phyloP scores from a whole-genome alignment of 108 stramenopile species.

The Schizochytrium sp. region DNA sequence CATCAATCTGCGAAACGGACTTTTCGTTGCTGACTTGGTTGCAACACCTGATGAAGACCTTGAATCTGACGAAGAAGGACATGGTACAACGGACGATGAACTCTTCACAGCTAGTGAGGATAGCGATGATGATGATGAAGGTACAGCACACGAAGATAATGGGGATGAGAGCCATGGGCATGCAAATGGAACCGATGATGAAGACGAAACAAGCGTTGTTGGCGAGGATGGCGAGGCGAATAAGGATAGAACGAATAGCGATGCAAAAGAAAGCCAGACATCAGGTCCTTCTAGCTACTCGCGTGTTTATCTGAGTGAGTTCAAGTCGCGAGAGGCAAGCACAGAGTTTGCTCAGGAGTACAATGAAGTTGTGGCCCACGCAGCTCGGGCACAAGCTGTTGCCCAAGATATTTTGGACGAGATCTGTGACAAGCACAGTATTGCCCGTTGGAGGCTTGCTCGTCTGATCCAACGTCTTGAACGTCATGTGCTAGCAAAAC shows the following conservation, averaged over 20 bases:
- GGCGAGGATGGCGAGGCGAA: neutral
- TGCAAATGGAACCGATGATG: too few relatives aligned
- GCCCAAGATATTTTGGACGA: constrained; percentile 31
- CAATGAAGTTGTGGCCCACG: constrained; percentile 11
- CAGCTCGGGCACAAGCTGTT: constrained; percentile 7
- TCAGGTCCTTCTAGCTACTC: neutral
- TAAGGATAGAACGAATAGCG: neutral
- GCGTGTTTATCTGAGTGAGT: neutral
- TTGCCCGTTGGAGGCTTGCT: constrained; percentile 48
- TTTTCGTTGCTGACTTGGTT: constrained; percentile 27
- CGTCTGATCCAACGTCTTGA: constrained; percentile 23
- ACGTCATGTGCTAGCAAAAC: neutral
- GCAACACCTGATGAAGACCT: neutral
- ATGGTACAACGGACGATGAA: neutral
- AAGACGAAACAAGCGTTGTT: too few relatives aligned
- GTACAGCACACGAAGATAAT: neutral
- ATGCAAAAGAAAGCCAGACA: neutral
- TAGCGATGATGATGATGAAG: neutral
- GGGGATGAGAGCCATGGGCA: too few relatives aligned
- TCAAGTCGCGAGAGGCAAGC: constrained; percentile 28
- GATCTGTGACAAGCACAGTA: constrained; percentile 43
- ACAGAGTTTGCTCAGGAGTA: constrained; percentile 44
- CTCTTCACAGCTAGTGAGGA: neutral
- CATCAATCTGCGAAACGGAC: constrained; percentile 9
- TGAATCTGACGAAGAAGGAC: neutral